These are phyloP conservation scores for Eutrema salsugineum DNA, from an alignment of 441 rosid species.

Conservation along the genomic window DNA sequence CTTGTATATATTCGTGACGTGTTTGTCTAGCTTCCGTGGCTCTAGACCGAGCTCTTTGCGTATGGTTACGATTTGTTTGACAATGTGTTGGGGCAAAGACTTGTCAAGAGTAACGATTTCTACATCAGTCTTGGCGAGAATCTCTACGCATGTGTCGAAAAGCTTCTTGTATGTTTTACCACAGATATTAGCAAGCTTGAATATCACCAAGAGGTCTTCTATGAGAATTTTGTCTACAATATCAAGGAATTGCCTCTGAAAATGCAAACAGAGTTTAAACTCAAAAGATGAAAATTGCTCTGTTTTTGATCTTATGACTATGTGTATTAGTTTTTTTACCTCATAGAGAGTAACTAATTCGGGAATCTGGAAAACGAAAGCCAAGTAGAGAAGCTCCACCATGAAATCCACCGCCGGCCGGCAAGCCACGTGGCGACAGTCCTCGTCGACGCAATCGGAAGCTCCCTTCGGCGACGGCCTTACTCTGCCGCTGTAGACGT, in stretches of 20 bases:
- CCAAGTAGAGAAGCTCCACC: constrained; percentile 68
- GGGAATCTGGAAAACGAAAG: constrained; percentile 61
- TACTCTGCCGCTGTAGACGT: constrained; percentile 69
- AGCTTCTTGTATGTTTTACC: constrained; percentile 50
- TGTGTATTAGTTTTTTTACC: too few relatives aligned
- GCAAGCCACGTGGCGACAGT: constrained; percentile 68
- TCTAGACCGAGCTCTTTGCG: constrained; percentile 42
- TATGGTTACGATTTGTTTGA: constrained; percentile 41
- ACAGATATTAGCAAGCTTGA: constrained; percentile 52
- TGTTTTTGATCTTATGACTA: too few relatives aligned
- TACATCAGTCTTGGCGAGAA: constrained; percentile 53
- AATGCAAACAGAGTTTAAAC: constrained; percentile 10
- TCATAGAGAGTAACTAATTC: constrained; percentile 65
- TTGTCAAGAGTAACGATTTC: constrained; percentile 60
- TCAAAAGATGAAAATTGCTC: background rate
- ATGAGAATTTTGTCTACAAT: constrained; percentile 54
- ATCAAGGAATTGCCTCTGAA: constrained; percentile 58
- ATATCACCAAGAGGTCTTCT: constrained; percentile 60
- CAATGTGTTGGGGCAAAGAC: constrained; percentile 50
- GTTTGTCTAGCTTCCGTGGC: constrained; percentile 44
- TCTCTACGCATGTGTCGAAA: constrained; percentile 45
- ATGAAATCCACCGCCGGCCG: constrained; percentile 66
- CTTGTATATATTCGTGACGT: constrained; percentile 58
- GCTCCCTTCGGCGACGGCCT: constrained; percentile 44
- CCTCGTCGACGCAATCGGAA: constrained; percentile 64